These are phyloP conservation scores for Tieghemiomyces parasiticus DNA, from an alignment of 192 early-diverging fungal genomes.

Conservation along the genomic window DNA sequence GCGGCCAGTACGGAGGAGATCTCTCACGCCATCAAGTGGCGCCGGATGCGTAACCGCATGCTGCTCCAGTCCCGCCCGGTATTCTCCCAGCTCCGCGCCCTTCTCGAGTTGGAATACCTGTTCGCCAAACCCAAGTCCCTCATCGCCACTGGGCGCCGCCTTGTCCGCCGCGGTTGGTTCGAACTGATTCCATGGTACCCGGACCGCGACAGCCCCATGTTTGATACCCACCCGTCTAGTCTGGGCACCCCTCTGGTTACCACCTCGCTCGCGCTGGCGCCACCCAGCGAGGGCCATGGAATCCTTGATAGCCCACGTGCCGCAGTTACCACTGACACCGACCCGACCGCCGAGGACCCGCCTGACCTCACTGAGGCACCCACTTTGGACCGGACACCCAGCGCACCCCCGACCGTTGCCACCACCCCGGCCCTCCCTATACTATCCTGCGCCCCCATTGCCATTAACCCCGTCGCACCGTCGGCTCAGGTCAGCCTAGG, in stretches of 20 bases:
- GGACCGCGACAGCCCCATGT: not conserved
- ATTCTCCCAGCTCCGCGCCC: not conserved
- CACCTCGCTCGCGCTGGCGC: not conserved
- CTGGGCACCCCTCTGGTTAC: too few species aligned
- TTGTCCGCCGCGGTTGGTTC: not conserved
- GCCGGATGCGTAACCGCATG: constrained; percentile 4
- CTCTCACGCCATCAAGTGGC: not conserved
- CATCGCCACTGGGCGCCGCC: not conserved
- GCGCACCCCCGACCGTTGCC: not conserved
- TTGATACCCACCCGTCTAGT: too few species aligned
- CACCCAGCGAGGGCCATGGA: not conserved
- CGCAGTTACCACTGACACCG: too few species aligned
- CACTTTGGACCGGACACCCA: not conserved
- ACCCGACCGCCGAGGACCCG: not conserved
- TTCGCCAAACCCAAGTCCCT: constrained; percentile 5
- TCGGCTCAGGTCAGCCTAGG: not conserved
- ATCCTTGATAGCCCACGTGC: too few species aligned
- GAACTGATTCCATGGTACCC: constrained; percentile 9
- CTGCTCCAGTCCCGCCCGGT: not conserved
- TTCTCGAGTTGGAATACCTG: not conserved
- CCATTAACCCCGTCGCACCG: not conserved
- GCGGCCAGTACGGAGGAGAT: not conserved
- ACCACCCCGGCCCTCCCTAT: not conserved
- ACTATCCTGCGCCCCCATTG: not conserved
- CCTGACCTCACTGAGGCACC: not conserved